Evolutionary conservation across 306 rosid genomes (phyloP).

Genomic region (Cucurbita ficifolia): DNA sequence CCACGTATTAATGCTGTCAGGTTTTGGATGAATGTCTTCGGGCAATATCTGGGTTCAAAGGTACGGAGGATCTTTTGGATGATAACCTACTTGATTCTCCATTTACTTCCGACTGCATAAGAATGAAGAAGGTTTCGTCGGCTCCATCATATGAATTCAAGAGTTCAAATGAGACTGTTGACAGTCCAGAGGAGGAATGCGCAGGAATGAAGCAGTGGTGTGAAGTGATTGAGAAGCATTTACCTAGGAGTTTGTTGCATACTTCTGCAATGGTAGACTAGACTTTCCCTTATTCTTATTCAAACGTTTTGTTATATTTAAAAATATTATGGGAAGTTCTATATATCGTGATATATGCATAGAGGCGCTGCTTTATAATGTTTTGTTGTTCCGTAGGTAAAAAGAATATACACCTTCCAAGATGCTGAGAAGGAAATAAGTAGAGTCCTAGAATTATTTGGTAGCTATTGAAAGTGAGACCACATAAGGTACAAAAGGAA

Average conservation of each 20-base stretch:
- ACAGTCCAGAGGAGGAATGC: slow-evolving; percentile 20
- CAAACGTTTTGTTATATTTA: not conserved
- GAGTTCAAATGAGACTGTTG: slow-evolving; percentile 15
- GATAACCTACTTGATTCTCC: slow-evolving; percentile 62
- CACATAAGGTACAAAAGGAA: not conserved
- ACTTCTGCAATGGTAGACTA: slow-evolving; percentile 52
- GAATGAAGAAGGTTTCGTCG: slow-evolving; percentile 82
- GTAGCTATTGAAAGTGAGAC: not conserved
- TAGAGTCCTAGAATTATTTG: not conserved
- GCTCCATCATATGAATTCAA: slow-evolving; percentile 63
- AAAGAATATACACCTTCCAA: not conserved
- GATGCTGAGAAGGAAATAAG: not conserved
- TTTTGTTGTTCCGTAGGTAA: not conserved
- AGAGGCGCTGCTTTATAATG: not conserved
- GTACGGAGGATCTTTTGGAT: slow-evolving; percentile 80
- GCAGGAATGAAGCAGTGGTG: slow-evolving; percentile 61
- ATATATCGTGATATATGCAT: not conserved
- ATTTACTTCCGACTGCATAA: slow-evolving; percentile 65
- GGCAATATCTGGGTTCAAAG: slow-evolving; percentile 87
- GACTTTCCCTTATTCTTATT: not conserved
- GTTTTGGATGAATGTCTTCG: slow-evolving; percentile 83
- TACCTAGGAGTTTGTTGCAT: slow-evolving; percentile 50
- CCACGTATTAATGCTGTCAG: slow-evolving; percentile 23
- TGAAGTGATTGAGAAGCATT: slow-evolving; percentile 68
- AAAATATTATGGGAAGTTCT: not conserved